Evolutionary conservation across 225 moss, liverwort and hornwort species (phyloP), one percentile per base, ranked within the genome.

Genomic region (Asterella californica): DNA sequence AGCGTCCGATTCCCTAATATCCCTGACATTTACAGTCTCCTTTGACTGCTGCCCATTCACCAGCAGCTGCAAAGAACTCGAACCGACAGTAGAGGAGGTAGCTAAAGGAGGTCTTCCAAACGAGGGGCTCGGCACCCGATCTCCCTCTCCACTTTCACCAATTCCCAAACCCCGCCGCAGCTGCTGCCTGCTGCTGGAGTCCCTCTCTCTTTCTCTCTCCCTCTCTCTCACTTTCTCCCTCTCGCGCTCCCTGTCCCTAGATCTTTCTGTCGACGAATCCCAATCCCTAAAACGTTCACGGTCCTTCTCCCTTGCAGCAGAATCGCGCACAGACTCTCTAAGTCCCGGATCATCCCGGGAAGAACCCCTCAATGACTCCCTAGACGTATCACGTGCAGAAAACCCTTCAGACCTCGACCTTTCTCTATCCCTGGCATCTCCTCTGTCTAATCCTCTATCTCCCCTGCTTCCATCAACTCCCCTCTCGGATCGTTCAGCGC

Each of bases 211-310:
- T 65, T 80, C 82, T 52, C 79, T 86, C 6, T 89, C 88, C 71
- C 86, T 83, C 37, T 81, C 88, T 53, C 85, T 77, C 72, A 81
- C 86, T 49, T 80, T 84, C 42, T 73, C 86, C 78, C 86, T 83
- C 9, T 88, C 88, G 60, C 77, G 34, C 30, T 54, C 67, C 27
- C 82, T 63, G 0, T 79, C 79, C 50, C 78, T 72, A 7, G 52
- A 59, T 24, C 76, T 68, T 18, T 72, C 72, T 27, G 77, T 36
- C 15, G 76, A 76, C 24, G 55, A 76, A 38, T 86, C 88, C 86
- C 86, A 80, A 64, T 84, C 88, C 80, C 81, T 84, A 72, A 48
- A 73, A 62, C 85, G 83, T 17, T 88, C 83, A 25, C 84, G 81
- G 47, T 86, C 86, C 66, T 79, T 88, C 61, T 85, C 88, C 74